A percentile compares a stretch with the other conserved stretches of the same genome.
phyloP scores from a whole-genome alignment of 2,329 filamentous ascomycete genomes.

The Corynespora cassiicola region DNA sequence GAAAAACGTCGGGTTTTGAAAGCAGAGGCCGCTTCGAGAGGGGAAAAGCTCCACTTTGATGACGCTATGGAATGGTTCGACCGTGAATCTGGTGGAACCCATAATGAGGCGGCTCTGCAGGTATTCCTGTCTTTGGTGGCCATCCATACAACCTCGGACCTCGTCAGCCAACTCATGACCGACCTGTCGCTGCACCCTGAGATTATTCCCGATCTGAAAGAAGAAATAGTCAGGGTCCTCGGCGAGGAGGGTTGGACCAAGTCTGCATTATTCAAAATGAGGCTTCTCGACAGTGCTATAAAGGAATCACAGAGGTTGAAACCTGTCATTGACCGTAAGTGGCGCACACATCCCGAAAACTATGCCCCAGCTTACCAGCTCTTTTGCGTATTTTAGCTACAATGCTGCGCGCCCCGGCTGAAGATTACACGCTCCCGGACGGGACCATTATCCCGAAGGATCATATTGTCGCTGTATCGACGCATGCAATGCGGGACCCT shows the following conservation, averaged over 20 bases:
- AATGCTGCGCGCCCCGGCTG: slow-evolving; percentile 30
- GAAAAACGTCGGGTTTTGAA: slow-evolving; percentile 11
- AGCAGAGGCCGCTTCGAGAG: background rate
- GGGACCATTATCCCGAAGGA: slow-evolving; percentile 29
- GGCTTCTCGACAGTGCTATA: slow-evolving; percentile 51
- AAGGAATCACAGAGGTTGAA: slow-evolving; percentile 47
- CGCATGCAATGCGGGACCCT: slow-evolving; percentile 5
- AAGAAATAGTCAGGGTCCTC: slow-evolving; percentile 57
- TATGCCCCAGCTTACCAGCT: too few species aligned
- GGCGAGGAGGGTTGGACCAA: slow-evolving; percentile 49
- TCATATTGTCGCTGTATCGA: slow-evolving; percentile 10
- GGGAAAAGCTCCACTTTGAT: slow-evolving; percentile 17
- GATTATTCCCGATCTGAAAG: slow-evolving; percentile 57
- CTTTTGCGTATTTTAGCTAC: slow-evolving; percentile 13
- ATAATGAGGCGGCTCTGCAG: slow-evolving; percentile 44
- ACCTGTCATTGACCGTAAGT: slow-evolving; percentile 20
- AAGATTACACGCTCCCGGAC: slow-evolving; percentile 31
- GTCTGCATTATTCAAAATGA: slow-evolving; percentile 46
- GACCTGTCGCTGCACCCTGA: slow-evolving; percentile 60
- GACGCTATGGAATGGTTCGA: slow-evolving; percentile 56
- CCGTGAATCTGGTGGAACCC: slow-evolving; percentile 36
- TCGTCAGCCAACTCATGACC: slow-evolving; percentile 57
- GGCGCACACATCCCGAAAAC: too few species aligned
- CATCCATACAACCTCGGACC: slow-evolving; percentile 52
- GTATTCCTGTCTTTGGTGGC: slow-evolving; percentile 48